Evolutionary conservation across 2,329 filamentous ascomycete species (phyloP), one percentile per base, ranked within the genome.

Genomic region (Neobulgaria alba): DNA sequence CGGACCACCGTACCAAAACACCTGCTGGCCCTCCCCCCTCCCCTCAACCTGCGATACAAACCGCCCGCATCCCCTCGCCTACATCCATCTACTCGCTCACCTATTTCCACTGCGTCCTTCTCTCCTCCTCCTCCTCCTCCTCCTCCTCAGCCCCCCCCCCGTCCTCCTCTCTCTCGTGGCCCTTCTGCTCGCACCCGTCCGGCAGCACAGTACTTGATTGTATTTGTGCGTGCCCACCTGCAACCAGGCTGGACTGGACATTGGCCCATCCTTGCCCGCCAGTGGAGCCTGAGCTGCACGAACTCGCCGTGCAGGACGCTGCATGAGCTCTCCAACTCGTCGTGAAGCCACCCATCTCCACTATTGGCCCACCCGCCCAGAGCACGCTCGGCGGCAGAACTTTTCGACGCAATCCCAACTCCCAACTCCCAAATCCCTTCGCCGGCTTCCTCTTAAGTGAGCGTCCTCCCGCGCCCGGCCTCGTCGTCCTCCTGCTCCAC

Each of bases 311-410:
- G 45, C 41, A 47, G 37, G 37, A 39, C 23, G 31, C 39, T 30
- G 47, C 47, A 46, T 47, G 44, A 41, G 41, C 19, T 35, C 33
- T 34, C 39, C 45, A 48, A 33, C 43, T 39, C 44, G 31, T 36
- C 40, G 36, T 42, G 39, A 46, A 42, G 38, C 45, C 33, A 42
- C 41, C 33, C 38, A 43, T 39, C 44, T 47, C 47, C 45, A 44
- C 45, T 45, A 48, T 45, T 48, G 49, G 49, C 23, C 23, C 23
- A 26, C 23, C 12, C 23, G 23, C 7, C 12, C 38, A 41, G 38
- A 37, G 26, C 35, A 15, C 33, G 21, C 29, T 37, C 45, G 47
- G 39, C 47, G 42, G 47, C 43, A 46, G 45, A 48, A 43, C 42
- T 31, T 44, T 42, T 38, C 29, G 33, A 41, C 35, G 38, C 42